Conservation (phyloP, 495 filamentous ascomycete species). For the Tuber microsphaerosporum region DNA sequence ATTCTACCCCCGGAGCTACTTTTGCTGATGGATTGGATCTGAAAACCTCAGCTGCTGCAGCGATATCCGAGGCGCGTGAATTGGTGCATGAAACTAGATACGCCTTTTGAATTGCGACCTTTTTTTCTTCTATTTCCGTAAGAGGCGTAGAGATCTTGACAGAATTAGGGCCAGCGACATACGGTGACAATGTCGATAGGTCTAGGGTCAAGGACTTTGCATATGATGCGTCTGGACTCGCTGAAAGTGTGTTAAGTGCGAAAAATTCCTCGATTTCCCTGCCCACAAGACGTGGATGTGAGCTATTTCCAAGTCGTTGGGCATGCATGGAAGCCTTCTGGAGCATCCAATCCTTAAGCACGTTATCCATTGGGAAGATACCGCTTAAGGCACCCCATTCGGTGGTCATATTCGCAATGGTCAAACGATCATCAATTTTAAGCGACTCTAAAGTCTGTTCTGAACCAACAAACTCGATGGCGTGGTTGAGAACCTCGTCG, state of each 20-base stretch:
- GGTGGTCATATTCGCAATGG: constrained; percentile 91
- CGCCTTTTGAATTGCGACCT: constrained; percentile 74
- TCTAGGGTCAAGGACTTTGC: constrained; percentile 72
- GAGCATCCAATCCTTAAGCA: constrained; percentile 67
- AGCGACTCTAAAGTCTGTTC: constrained; percentile 70
- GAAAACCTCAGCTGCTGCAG: constrained; percentile 79
- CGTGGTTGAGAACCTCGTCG: constrained; percentile 88
- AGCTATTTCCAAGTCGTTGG: constrained; percentile 41
- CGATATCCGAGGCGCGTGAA: constrained; percentile 71
- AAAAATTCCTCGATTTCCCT: constrained; percentile 64
- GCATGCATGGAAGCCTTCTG: constrained; percentile 61
- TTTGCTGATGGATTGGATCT: constrained; percentile 56
- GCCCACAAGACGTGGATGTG: constrained; percentile 57
- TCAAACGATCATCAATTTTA: constrained; percentile 67
- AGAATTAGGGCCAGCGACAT: constrained; percentile 84
- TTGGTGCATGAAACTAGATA: constrained; percentile 94
- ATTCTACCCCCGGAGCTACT: constrained; percentile 69
- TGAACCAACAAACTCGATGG: constrained; percentile 79
- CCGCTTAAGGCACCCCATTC: constrained; percentile 86
- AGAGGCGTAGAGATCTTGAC: constrained; percentile 82
- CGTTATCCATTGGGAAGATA: constrained; percentile 74
- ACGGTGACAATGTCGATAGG: constrained; percentile 76
- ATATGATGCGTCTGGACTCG: constrained; percentile 73
- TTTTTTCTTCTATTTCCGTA: constrained; percentile 59
- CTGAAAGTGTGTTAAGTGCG: constrained; percentile 52